A percentile compares a stretch with the other conserved stretches of the same genome.
These are phyloP conservation scores for Penicillium ochrochloron DNA, from an alignment of 495 filamentous ascomycete genomes.

Conservation along the genomic window DNA sequence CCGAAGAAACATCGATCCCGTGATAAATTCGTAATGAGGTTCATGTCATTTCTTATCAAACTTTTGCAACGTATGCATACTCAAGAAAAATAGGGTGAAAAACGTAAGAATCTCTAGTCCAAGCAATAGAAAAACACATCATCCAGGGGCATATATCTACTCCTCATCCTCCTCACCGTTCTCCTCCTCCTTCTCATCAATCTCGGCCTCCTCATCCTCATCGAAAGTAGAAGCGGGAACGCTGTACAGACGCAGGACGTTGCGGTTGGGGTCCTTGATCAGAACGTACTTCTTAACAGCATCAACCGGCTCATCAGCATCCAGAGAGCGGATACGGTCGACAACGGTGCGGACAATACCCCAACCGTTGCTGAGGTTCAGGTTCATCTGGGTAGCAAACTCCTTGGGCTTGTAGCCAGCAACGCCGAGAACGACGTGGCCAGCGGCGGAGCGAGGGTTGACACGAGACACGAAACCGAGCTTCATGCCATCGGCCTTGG, in stretches of 20 bases:
- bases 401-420: constrained; percentile 96
- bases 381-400: constrained; percentile 96
- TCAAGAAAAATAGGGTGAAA: constrained; percentile 17
- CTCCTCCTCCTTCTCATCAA: constrained; percentile 54
- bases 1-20: background rate
- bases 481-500: constrained; percentile 96
- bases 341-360: constrained; percentile 97
- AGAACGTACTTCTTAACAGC: constrained; percentile 68
- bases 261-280: constrained; percentile 93
- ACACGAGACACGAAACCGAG: constrained; percentile 96
- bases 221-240: constrained; percentile 88
- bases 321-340: constrained; percentile 70
- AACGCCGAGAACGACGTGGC: constrained; percentile 93
- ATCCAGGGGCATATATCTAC: constrained; percentile 33
- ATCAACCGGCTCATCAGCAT: constrained; percentile 73
- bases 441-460: constrained; percentile 85
- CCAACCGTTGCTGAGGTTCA: constrained; percentile 96
- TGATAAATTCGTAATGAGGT: constrained; percentile 13
- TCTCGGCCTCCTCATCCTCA: constrained; percentile 62
- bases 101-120: constrained; percentile 20
- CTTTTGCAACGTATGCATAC: constrained; percentile 31
- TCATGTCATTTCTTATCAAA: constrained; percentile 28
- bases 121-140: constrained; percentile 23
- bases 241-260: constrained; percentile 87
- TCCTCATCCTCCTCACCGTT: constrained; percentile 47